Conservation (phyloP, 768 basidiomycete genomes). For the Bullera alba region DNA sequence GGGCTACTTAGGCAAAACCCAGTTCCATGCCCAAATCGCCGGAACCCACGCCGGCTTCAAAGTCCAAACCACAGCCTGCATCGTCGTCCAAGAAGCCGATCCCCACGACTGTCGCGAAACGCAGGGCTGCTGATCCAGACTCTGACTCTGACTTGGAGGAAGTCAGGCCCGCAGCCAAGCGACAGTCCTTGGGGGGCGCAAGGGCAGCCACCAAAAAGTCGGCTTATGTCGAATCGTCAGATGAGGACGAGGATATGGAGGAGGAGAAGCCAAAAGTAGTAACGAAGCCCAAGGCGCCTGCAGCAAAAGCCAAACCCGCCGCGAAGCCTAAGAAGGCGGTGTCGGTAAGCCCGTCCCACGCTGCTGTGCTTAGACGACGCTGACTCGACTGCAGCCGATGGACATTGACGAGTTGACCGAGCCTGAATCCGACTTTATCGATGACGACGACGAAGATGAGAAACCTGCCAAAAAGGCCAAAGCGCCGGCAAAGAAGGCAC, state of each 20-base stretch:
- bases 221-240: conserved; percentile 7
- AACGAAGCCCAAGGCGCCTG: conserved; percentile 6
- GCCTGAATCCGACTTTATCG: conserved; percentile 14
- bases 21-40: conserved; percentile 9
- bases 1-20: too few relatives aligned
- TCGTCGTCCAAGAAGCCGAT: not conserved
- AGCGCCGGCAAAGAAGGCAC: conserved; percentile 7
- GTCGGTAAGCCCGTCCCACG: not conserved
- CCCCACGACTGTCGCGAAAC: not conserved
- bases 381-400: conserved; percentile 26
- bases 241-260: conserved; percentile 19
- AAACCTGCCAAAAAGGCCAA: conserved; percentile 18
- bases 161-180: conserved; percentile 29
- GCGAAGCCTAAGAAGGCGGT: not conserved
- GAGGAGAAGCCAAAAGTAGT: conserved; percentile 15
- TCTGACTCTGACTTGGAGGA: conserved; percentile 17
- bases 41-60: conserved; percentile 3
- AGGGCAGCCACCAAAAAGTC: not conserved
- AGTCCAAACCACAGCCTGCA: too few relatives aligned
- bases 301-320: not conserved
- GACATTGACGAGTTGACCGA: conserved; percentile 22
- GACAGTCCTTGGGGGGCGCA: conserved; percentile 11
- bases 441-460: conserved; percentile 29
- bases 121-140: not conserved
- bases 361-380: not conserved